phyloP scores from a whole-genome alignment of 768 basidiomycete genomes.

The Steccherinum ochraceum region DNA sequence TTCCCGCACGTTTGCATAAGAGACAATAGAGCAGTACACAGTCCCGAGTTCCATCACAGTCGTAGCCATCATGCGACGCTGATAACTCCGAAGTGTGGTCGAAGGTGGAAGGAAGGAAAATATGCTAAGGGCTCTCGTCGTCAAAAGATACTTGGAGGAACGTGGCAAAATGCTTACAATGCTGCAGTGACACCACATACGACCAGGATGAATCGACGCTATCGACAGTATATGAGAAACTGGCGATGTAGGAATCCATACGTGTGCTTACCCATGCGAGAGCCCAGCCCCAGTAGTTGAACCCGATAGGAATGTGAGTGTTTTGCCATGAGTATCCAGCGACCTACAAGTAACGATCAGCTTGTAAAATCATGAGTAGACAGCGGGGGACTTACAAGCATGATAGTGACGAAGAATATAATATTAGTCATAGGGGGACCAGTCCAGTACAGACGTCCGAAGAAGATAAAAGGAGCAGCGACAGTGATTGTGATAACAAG shows the following conservation, averaged over 20 bases:
- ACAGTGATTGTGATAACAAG: constrained; percentile 63
- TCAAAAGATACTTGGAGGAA: constrained; percentile 12
- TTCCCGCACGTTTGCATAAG: constrained; percentile 50
- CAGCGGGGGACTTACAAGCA: constrained; percentile 38
- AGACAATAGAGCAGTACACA: constrained; percentile 72
- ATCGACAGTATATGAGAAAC: neutral
- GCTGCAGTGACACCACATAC: constrained; percentile 68
- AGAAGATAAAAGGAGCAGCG: constrained; percentile 69
- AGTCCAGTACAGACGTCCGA: constrained; percentile 67
- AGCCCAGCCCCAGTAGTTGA: constrained; percentile 51
- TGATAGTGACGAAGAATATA: constrained; percentile 58
- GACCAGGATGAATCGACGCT: constrained; percentile 69
- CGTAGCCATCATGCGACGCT: constrained; percentile 64
- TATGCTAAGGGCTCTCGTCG: constrained; percentile 36
- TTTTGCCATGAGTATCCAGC: constrained; percentile 73
- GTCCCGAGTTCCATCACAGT: constrained; percentile 61
- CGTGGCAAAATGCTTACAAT: constrained; percentile 42
- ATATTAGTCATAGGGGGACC: constrained; percentile 67
- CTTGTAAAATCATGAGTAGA: neutral
- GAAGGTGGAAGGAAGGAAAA: constrained; percentile 70
- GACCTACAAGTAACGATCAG: constrained; percentile 34
- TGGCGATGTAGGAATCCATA: too few relatives aligned
- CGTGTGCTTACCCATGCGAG: constrained; percentile 71
- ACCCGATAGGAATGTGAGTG: constrained; percentile 36
- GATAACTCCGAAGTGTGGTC: constrained; percentile 67